Evolutionary conservation across 495 filamentous ascomycete species (phyloP), one percentile per base, ranked within the genome.

Genomic region (Rhizodiscina lignyota): DNA sequence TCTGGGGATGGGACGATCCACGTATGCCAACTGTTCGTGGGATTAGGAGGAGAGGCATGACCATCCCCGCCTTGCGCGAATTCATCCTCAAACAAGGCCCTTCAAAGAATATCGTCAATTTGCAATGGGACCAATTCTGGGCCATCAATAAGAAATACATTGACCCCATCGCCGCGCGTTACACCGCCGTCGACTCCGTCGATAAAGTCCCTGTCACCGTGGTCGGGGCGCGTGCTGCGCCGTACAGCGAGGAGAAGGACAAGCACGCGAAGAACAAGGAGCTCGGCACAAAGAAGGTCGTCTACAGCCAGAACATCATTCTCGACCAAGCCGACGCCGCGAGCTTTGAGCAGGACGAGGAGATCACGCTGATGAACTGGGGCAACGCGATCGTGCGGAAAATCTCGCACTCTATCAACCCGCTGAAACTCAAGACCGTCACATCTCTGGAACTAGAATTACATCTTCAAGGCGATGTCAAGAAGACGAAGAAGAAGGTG

Each of bases 321-420:
- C 59, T 94, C 30, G 86, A 93, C 50, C 86, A 94, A 56, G 79
- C 66, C 30, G 86, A 94, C 45, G 85, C 78, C 40, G 70, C 78
- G 55, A 66, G 61, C 32, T 89, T 93, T 61, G 74, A 69, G 44
- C 68, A 79, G 39, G 75, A 79, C 44, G 86, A 94, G 60, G 86
- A 94, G 54, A 82, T 94, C 45, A 94, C 86, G 0, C 64, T 94
- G 18, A 94, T 94, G 86, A 77, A 73, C 50, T 94, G 86, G 86
- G 86, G 86, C 44, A 94, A 94, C 42, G 86, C 83, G 20, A 71
- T 89, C 39, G 77, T 93, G 10, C 75, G 76, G 29, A 75, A 74
- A 47, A 81, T 83, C 48, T 61, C 63, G 24, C 64, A 74, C 34
- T 67, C 75, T 15, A 56, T 67, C 18, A 63, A 62, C 38, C 58